Evolutionary conservation across 441 rosid species (phyloP), one percentile per base, ranked within the genome.

Genomic region (Breynia disticha): DNA sequence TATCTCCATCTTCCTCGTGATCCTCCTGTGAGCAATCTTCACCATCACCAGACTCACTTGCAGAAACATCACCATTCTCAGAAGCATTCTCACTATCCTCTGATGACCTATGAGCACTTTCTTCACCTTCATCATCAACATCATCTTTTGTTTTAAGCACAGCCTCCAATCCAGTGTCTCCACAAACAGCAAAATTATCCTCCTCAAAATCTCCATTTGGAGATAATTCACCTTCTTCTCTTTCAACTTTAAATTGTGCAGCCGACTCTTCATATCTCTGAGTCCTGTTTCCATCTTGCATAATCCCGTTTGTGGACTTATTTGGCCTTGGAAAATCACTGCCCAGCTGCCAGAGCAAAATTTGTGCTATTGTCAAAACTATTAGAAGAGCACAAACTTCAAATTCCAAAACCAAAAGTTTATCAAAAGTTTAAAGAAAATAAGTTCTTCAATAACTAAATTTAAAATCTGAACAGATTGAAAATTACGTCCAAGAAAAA

Each of bases 141-240:
- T 62, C 56, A 57, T 86, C 88, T 54, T 82, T 83, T 50, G 37
- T 64, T 69, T 79, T 84, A 59, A 66, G 76, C 44, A 52, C 65
- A 56, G 77, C 73, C 69, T 82, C 94, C 73, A 73, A 55, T 59
- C 74, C 78, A 64, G 72, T 74, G 65, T 79, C 93, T 57, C 74
- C 93, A 75, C 79, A 79, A 70, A 66, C 86, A 16, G 79, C 90
- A 71, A 87, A 89, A 65, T 78, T 82, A 59, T n/a, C n/a, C n/a
- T 88, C 99, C 79, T 85, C 97, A 66, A 79, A 89, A 60, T 89
- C 94, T 43, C 83, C 96, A 64, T 77, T 82, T 48, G 97, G 99
- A 58, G 99, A 94, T 70, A 94, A 76, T 66, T 94, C 99, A 56
- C 99, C 99, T 65, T 94, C 99, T 63, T 94, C 99, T 76, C 97